Base-by-base conservation (phyloP, 2,329 filamentous ascomycete species). In the Zymoseptoria passerinii region DNA sequence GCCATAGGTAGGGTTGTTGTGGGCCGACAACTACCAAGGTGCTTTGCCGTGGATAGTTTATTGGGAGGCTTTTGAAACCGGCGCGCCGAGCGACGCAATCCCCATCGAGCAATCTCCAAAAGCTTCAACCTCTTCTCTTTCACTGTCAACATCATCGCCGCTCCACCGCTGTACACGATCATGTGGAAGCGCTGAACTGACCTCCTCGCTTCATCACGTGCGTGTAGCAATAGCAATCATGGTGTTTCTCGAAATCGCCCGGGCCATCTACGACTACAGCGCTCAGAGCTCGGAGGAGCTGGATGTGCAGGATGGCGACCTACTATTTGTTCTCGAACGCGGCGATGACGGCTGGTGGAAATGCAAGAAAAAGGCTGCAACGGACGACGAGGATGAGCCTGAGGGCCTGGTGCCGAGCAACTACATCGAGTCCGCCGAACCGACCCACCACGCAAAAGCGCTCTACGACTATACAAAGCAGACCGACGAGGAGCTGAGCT, bases 391-490 rank as follows among this genome's bases (percentile, higher is more conserved):
- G 49, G 92, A 96, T 50, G 92, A 96, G 75, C 92, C 92, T 2
- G 85, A 90, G 67, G 92, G 92, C 60, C 76, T 96, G 71, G 86
- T 99, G 60, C 94, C 94, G 13, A 92, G 89, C 72, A 99, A 96
- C 74, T 99, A 99, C 73, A 82, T 99, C 58, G 88, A 96, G 78
- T 85, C 95, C 85, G 86, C 86, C 59, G 77, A 81, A 67, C 83
- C 88, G 23, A 74, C 83, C 61, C 78, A 83, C 61, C 81, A 86
- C 65, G 94, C 92, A 53, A 91, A 88, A 73, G 90, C 94, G n/a
- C 83, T 97, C n/a, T 99, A 92, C 78, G 94, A 99, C 74, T 99
- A 99, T 74, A 89, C 89, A 54, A 85, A 92, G 67, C 94, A 99
- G 77, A 99, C 94, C 23, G 94, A 99, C 71, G 94, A 99, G 75